Base-by-base conservation (phyloP, 2,329 filamentous ascomycete genomes). In the Zymoseptoria pseudotritici region DNA sequence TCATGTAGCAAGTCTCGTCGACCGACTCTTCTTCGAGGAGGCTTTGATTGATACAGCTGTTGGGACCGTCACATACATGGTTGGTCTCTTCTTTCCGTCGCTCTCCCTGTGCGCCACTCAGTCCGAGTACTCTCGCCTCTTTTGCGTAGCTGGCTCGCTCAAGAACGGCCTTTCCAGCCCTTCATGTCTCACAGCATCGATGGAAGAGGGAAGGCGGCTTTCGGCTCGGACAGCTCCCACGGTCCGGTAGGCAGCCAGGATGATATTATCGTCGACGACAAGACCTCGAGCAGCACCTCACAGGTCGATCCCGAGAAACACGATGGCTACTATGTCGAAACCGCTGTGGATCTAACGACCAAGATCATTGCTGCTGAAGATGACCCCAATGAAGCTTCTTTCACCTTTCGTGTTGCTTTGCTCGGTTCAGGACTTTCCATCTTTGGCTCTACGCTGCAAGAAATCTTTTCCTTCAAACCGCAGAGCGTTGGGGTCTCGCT, bases 391-490 rank as follows among this genome's bases (percentile, higher is more conserved):
- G 61, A 75, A 42, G 70, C 64, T 50, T 67, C 73, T 13, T 73
- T 71, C 66, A 78, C 76, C 3, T 77, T 77, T 49, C 69, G 76
- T 20, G 70, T 71, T 50, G 69, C 73, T 54, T 75, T 77, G 54
- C 64, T 78, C 10, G 76, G 74, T 72, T 53, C 58, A 11, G 68
- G 69, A 10, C 60, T 70, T 10, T 61, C 66, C 22, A 67, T 70
- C 53, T 70, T 70, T 57, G 69, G 64, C 26, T 63, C 63, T 49
- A 74, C 76, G 5, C 69, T 80, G 5, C 72, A 73, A 46, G 74
- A 75, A 36, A 79, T 81, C 58, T 80, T 75, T 65, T 75, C 76
- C 55, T 80, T 80, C 71, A 79, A 79, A 64, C 78, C 79, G 1
- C 78, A 79, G 65, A 71, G 71, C 4, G 74, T 81, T 54, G 73